Evolutionary conservation across 2,329 filamentous ascomycete species (phyloP).

Genomic region (Periconia sp.): DNA sequence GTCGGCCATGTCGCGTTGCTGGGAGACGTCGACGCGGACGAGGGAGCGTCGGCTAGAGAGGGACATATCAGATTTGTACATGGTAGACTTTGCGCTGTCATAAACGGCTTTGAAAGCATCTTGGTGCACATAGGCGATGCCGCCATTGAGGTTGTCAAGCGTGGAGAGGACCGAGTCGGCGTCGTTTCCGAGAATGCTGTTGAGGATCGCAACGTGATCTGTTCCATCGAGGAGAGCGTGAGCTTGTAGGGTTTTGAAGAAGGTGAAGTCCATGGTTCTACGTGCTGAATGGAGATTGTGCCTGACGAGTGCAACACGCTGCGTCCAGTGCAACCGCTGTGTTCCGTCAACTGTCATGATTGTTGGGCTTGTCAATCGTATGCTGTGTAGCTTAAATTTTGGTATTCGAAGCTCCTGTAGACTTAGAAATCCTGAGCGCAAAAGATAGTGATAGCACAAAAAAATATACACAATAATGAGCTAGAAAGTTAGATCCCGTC

Average conservation of each 20-base stretch:
- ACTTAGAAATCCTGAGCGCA: neutral
- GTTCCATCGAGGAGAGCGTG: constrained; percentile 47
- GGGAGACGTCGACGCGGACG: constrained; percentile 47
- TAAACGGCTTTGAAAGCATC: constrained; percentile 52
- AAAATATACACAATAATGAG: too few species aligned
- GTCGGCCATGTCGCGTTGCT: constrained; percentile 50
- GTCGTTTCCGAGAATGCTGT: constrained; percentile 44
- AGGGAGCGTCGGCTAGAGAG: constrained; percentile 34
- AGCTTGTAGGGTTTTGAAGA: constrained; percentile 52
- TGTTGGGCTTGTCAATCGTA: constrained; percentile 4
- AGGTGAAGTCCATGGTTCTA: constrained; percentile 48
- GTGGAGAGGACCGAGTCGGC: constrained; percentile 47
- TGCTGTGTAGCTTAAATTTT: neutral
- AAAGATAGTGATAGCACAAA: too few species aligned
- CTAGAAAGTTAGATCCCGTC: too few species aligned
- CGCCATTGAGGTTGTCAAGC: constrained; percentile 50
- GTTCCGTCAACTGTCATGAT: constrained; percentile 20
- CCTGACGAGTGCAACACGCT: constrained; percentile 48
- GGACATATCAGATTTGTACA: constrained; percentile 35
- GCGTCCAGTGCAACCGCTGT: constrained; percentile 49
- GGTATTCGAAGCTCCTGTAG: neutral
- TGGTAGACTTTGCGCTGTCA: constrained; percentile 43
- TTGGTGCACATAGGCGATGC: constrained; percentile 50
- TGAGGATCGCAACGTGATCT: constrained; percentile 49
- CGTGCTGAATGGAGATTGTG: constrained; percentile 50